Evolutionary conservation across 768 basidiomycete genomes (phyloP).

Genomic region (Termitomyces sp.): DNA sequence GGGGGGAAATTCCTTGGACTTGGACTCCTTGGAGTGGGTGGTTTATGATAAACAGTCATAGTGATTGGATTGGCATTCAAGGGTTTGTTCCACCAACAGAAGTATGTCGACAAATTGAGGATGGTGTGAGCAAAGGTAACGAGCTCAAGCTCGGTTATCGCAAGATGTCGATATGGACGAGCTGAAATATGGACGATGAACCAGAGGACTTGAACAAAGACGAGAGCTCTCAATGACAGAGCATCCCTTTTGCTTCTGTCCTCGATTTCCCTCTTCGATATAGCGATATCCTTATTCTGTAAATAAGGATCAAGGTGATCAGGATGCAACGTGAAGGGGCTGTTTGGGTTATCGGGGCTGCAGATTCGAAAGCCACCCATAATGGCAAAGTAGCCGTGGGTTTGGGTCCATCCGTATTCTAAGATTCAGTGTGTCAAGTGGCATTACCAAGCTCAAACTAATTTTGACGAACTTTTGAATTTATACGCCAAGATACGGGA

Average conservation of each 20-base stretch:
- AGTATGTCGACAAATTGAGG: slow-evolving; percentile 23
- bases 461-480: neutral
- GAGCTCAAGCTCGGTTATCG: slow-evolving; percentile 26
- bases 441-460: no score
- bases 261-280: no score
- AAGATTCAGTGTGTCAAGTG: no score
- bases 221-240: slow-evolving; percentile 16
- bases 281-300: no score
- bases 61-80: slow-evolving; percentile 9
- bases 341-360: no score
- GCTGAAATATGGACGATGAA: slow-evolving; percentile 24
- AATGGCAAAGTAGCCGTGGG: no score
- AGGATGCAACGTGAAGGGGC: no score
- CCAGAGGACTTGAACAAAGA: slow-evolving; percentile 24
- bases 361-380: no score
- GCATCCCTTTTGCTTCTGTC: slow-evolving; percentile 24
- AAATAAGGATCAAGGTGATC: no score
- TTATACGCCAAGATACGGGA: slow-evolving; percentile 13
- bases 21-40: no score
- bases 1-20: no score
- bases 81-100: slow-evolving; percentile 34
- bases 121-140: slow-evolving; percentile 22
- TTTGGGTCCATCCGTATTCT: slow-evolving; percentile 15
- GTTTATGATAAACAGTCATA: neutral
- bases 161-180: slow-evolving; percentile 16